Percentiles rank a stretch among this genome's conserved stretches.
phyloP scores from a whole-genome alignment of 495 filamentous ascomycete genomes.

The Hypoxylon fuscum region DNA sequence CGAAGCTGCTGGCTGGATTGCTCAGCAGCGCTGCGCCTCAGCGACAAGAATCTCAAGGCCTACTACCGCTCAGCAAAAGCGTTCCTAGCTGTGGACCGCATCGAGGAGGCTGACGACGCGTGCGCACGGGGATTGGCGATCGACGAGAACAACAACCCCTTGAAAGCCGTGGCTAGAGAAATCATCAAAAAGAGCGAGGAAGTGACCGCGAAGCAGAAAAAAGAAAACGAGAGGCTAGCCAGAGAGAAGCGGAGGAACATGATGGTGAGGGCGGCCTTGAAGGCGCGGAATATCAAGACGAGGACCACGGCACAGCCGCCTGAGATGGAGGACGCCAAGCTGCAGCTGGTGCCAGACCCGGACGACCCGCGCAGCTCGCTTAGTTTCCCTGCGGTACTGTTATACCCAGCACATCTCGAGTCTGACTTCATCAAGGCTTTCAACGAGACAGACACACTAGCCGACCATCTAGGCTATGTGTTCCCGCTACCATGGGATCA shows the following conservation, averaged over 20 bases:
- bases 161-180: conserved; percentile 62
- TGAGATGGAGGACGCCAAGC: conserved; percentile 80
- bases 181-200: conserved; percentile 58
- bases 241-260: conserved; percentile 60
- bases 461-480: conserved; percentile 80
- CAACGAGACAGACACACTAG: conserved; percentile 72
- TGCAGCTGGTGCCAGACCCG: conserved; percentile 75
- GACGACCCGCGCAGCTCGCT: conserved; percentile 74
- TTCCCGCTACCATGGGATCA: conserved; percentile 86
- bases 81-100: conserved; percentile 74
- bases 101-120: conserved; percentile 79
- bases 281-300: conserved; percentile 73
- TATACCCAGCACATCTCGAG: conserved; percentile 82
- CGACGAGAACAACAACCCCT: conserved; percentile 66
- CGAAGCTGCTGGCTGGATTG: conserved; percentile 84
- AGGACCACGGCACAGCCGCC: conserved; percentile 75
- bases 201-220: conserved; percentile 45
- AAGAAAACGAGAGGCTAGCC: conserved; percentile 61
- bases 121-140: conserved; percentile 73
- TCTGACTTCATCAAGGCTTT: conserved; percentile 91
- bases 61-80: conserved; percentile 84
- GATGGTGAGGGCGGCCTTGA: conserved; percentile 74
- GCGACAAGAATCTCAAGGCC: conserved; percentile 83
- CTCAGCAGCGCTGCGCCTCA: conserved; percentile 78
- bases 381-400: conserved; percentile 78